Percentiles rank a stretch among this genome's conserved stretches.
These are phyloP conservation scores for Pichia kudriavzevii DNA, from an alignment of 1,139 yeast species.

Conservation along the genomic window DNA sequence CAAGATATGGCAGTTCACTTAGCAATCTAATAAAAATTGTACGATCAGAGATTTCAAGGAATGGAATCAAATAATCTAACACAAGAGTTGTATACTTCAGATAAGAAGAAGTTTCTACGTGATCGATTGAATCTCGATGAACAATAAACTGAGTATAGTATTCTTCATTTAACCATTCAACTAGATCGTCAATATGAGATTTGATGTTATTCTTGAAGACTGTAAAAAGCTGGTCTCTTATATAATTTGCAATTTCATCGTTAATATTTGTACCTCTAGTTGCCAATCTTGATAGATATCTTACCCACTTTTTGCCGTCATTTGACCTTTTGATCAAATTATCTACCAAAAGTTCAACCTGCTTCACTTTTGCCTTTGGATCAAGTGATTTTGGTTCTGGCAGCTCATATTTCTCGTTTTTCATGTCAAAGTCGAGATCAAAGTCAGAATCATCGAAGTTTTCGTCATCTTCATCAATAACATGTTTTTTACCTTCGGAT, in stretches of 20 bases:
- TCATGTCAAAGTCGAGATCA: slow-evolving; percentile 32
- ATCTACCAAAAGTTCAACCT: slow-evolving; percentile 42
- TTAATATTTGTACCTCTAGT: slow-evolving; percentile 60
- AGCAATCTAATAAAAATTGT: slow-evolving; percentile 72
- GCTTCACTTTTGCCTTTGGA: slow-evolving; percentile 45
- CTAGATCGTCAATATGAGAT: slow-evolving; percentile 63
- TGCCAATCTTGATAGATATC: slow-evolving; percentile 67
- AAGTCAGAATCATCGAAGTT: slow-evolving; percentile 33
- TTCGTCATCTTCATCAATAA: too few species aligned
- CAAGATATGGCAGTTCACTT: slow-evolving; percentile 78
- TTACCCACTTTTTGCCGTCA: slow-evolving; percentile 43
- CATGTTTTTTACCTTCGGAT: slow-evolving; percentile 13
- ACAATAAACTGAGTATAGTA: slow-evolving; percentile 57
- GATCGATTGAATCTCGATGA: slow-evolving; percentile 3
- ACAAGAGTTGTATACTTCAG: slow-evolving; percentile 63
- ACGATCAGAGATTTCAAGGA: slow-evolving; percentile 71
- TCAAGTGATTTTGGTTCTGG: slow-evolving; percentile 51
- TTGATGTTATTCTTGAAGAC: slow-evolving; percentile 72
- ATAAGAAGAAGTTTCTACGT: slow-evolving; percentile 30
- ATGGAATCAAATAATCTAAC: slow-evolving; percentile 75
- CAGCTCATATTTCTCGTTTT: slow-evolving; percentile 43
- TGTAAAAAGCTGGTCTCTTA: slow-evolving; percentile 64
- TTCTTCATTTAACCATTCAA: slow-evolving; percentile 94
- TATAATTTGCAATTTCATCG: slow-evolving; percentile 44
- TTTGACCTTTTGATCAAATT: slow-evolving; percentile 38